Evolutionary conservation across 352 stramenopile genomes (phyloP).

Genomic region (Phytophthora syringae): DNA sequence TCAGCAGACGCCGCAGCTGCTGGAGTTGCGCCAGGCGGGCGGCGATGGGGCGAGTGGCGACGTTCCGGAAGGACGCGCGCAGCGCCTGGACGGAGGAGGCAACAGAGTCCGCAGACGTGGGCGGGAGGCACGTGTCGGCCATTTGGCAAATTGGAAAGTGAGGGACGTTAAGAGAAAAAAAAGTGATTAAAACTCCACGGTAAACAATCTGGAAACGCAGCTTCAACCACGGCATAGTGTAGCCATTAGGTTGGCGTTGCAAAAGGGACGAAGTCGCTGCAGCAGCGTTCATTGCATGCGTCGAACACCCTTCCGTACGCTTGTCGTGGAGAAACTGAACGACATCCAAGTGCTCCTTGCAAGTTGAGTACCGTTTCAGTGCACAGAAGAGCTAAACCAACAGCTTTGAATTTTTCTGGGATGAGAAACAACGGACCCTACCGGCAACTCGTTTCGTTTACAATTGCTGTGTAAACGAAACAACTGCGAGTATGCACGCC

Average conservation of each 20-base stretch:
- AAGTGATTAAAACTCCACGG: too few species aligned
- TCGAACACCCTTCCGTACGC: constrained; percentile 23
- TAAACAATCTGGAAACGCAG: background rate
- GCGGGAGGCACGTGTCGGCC: constrained; percentile 24
- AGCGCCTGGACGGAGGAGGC: constrained; percentile 53
- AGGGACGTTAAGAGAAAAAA: background rate
- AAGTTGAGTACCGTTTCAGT: too few species aligned
- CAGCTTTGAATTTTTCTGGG: too few species aligned
- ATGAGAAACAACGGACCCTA: too few species aligned
- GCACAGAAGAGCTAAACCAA: too few species aligned
- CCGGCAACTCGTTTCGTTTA: too few species aligned
- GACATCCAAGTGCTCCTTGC: constrained; percentile 30
- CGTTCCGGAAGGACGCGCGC: constrained; percentile 53
- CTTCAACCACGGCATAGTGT: constrained; percentile 43
- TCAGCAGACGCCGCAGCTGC: constrained; percentile 50
- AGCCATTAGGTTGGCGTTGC: too few species aligned
- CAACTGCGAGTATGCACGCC: too few species aligned
- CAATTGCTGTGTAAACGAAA: too few species aligned
- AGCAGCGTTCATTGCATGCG: background rate
- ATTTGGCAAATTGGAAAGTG: constrained; percentile 5
- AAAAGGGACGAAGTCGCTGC: too few species aligned
- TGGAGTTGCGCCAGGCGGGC: constrained; percentile 50
- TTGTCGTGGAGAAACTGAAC: constrained; percentile 33
- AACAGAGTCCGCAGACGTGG: constrained; percentile 45
- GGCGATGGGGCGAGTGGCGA: constrained; percentile 52